phyloP scores from a whole-genome alignment of 345 rosid genomes.

The Salix caprea region DNA sequence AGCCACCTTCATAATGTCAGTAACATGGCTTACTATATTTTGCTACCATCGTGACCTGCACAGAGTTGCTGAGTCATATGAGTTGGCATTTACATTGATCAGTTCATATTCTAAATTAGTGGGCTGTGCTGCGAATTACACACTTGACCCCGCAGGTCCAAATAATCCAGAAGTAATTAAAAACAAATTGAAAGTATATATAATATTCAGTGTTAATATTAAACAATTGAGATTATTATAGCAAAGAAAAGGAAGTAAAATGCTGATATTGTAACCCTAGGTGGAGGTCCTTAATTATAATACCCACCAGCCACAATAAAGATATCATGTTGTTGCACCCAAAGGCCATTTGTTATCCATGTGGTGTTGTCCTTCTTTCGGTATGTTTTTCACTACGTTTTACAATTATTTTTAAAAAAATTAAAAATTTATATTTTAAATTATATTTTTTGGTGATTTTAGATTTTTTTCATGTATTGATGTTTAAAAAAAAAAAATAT shows the following conservation, averaged over 20 bases:
- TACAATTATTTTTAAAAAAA: no score
- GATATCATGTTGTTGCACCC: background rate
- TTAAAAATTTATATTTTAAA: no score
- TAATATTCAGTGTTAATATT: background rate
- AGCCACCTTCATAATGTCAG: background rate
- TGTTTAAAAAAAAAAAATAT: no score
- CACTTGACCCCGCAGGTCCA: background rate
- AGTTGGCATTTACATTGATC: background rate
- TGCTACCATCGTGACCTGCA: background rate
- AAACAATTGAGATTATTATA: background rate
- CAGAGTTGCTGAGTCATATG: background rate
- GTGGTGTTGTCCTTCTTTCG: background rate
- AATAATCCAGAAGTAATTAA: background rate
- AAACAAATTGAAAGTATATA: background rate
- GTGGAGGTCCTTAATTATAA: no score
- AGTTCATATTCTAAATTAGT: background rate
- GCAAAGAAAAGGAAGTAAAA: background rate
- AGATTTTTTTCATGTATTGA: no score
- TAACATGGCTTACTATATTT: background rate
- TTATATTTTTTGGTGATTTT: no score
- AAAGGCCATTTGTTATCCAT: background rate
- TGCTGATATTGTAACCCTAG: background rate
- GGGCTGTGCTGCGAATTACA: background rate
- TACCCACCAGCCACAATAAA: no score
- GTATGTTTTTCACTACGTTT: no score